Conservation (phyloP, 1,139 yeast genomes). For the Yamadazyma taylorii region DNA sequence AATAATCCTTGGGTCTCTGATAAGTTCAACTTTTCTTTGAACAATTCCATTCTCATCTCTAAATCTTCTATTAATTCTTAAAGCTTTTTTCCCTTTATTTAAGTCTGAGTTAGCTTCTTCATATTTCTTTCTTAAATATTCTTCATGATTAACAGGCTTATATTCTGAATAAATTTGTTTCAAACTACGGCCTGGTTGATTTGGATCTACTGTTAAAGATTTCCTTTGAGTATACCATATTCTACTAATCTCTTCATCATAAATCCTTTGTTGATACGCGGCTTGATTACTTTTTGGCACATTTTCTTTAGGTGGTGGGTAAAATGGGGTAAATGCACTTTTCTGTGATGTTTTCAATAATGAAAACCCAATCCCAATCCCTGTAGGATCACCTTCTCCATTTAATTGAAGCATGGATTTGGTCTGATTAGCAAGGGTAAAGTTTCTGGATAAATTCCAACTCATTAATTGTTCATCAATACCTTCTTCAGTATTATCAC, state of each 20-base stretch:
- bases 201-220: constrained; percentile 53
- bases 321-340: constrained; percentile 80
- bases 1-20: constrained; percentile 83
- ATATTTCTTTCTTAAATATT: constrained; percentile 26
- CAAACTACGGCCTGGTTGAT: constrained; percentile 23
- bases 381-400: constrained; percentile 97
- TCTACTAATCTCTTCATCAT: constrained; percentile 84
- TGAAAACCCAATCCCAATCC: constrained; percentile 88
- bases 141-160: constrained; percentile 39
- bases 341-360: constrained; percentile 91
- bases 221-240: constrained; percentile 90
- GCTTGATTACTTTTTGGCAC: constrained; percentile 50
- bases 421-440: constrained; percentile 91
- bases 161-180: constrained; percentile 39
- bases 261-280: constrained; percentile 87
- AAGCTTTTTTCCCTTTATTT: constrained; percentile 36
- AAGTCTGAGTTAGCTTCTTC: constrained; percentile 26
- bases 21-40: constrained; percentile 76
- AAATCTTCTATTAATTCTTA: constrained; percentile 76
- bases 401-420: constrained; percentile 95
- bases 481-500: constrained; percentile 37
- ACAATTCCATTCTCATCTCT: constrained; percentile 84
- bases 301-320: constrained; percentile 45
- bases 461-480: constrained; percentile 88
- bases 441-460: constrained; percentile 90